Base-by-base conservation (phyloP, 371 early-diverging fungal species). In the Blakeslea trispora region DNA sequence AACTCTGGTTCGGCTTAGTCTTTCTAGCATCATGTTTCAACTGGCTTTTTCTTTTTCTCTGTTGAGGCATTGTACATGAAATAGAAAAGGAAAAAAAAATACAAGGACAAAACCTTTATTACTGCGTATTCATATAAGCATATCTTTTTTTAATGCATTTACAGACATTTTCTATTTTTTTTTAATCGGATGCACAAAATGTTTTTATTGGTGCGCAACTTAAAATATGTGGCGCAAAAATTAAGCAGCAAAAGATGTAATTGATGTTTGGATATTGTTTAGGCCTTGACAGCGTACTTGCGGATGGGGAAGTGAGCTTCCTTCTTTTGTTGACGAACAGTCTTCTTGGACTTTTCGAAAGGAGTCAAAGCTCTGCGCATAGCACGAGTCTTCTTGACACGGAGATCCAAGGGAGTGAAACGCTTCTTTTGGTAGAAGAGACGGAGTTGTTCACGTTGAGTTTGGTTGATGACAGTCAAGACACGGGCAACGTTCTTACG, bases 301-400 rank as follows among this genome's bases (percentile, higher is more conserved):
- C 96, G 91, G 55, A 76, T 82, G 66, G 93, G 89, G 86, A 93
- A 94, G 88, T 93, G 90, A 45, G 67, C 74, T 45, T 71, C 83
- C 84, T 88, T 88, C 91, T 95, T 95, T 66, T 76, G 74, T 75
- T 92, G 85, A 77, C 84, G 84, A 59, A 85, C 67, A 59, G 90
- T 89, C 87, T 87, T 90, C 67, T 68, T 68, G 58, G 82, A 68
- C 55, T 75, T 75, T 79, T 95, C 92, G 63, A 69, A 57, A 68
- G 79, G 72, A 82, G 95, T 93, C 81, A 97, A 82, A 61, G 89
- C 89, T 71, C 96, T 92, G 63, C 97, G 95, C 79, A 96, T 89
- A 60, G 97, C 97, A 71, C 97, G 92, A 60, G 97, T 97, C 91
- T 92, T 92, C 92, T 97, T 97, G 79, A 77, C 81, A 71, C 97